Conservation (phyloP, 352 stramenopile species). For the Phytopythium aichiense region DNA sequence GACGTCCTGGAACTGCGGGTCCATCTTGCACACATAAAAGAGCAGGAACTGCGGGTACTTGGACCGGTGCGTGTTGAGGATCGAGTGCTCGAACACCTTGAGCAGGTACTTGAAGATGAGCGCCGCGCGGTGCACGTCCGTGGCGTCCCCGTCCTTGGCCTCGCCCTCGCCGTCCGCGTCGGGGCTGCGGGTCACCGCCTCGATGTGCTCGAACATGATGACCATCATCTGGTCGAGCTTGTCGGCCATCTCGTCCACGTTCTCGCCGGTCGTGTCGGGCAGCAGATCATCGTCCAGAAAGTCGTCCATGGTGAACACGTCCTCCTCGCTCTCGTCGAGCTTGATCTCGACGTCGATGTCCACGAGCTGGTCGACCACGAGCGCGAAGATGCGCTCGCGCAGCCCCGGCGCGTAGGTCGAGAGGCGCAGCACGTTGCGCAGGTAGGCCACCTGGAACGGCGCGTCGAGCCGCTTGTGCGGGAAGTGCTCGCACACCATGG, state of each 20-base stretch:
- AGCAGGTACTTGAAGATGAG: slow-evolving; percentile 75
- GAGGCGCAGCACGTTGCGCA: slow-evolving; percentile 68
- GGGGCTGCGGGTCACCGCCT: slow-evolving; percentile 14
- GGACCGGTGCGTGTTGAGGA: slow-evolving; percentile 87
- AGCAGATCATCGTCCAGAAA: slow-evolving; percentile 79
- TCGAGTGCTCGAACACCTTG: slow-evolving; percentile 83
- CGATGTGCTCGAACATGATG: slow-evolving; percentile 84
- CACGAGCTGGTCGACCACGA: slow-evolving; percentile 85
- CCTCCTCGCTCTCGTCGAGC: slow-evolving; percentile 81
- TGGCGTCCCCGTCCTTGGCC: slow-evolving; percentile 5
- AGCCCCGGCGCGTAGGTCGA: slow-evolving; percentile 62
- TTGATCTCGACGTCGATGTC: slow-evolving; percentile 89
- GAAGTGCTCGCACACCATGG: slow-evolving; percentile 71
- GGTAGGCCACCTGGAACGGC: slow-evolving; percentile 58
- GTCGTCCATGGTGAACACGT: slow-evolving; percentile 80
- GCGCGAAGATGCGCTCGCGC: slow-evolving; percentile 74
- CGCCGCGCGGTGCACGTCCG: slow-evolving; percentile 47
- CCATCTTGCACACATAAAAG: slow-evolving; percentile 82
- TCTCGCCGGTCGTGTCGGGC: slow-evolving; percentile 26
- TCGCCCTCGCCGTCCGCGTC: not conserved
- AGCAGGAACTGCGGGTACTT: slow-evolving; percentile 93
- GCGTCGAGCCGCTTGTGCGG: slow-evolving; percentile 81
- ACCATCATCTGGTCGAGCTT: slow-evolving; percentile 89
- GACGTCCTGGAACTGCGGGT: slow-evolving; percentile 77
- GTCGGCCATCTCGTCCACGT: slow-evolving; percentile 81